Evolutionary conservation across 805 yeast genomes (phyloP).

Genomic region (Starmerella asiatica): DNA sequence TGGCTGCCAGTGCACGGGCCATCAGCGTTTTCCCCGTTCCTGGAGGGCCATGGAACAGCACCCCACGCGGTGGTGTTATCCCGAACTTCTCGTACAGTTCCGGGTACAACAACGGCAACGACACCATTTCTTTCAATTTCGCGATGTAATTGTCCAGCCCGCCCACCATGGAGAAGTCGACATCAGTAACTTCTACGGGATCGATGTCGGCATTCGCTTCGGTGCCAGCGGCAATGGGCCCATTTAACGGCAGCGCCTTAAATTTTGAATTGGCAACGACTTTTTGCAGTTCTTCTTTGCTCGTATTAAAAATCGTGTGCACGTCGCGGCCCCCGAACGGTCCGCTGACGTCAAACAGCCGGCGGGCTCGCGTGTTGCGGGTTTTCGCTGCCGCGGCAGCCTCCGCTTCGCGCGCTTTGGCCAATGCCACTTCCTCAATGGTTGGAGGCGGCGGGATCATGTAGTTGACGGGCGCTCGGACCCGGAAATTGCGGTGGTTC

Average conservation of each 20-base stretch:
- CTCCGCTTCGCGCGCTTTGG: conserved; percentile 9
- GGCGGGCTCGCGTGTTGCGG: conserved; percentile 31
- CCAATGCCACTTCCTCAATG: conserved; percentile 17
- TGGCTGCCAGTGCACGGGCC: conserved; percentile 95
- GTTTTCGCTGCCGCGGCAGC: background rate
- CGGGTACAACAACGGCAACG: conserved; percentile 82
- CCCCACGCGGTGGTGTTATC: conserved; percentile 95
- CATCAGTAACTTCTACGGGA: conserved; percentile 83
- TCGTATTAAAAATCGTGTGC: conserved; percentile 45
- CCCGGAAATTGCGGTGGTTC: conserved; percentile 14
- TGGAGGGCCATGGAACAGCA: conserved; percentile 95
- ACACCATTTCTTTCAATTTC: conserved; percentile 93
- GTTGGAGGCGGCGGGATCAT: conserved; percentile 22
- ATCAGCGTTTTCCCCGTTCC: conserved; percentile 97
- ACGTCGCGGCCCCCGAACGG: conserved; percentile 98
- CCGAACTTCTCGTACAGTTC: conserved; percentile 81
- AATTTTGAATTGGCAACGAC: background rate
- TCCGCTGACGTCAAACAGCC: conserved; percentile 86
- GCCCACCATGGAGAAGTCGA: conserved; percentile 74
- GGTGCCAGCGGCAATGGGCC: conserved; percentile 28
- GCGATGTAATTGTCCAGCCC: conserved; percentile 83
- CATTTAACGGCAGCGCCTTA: background rate
- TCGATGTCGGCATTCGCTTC: conserved; percentile 33
- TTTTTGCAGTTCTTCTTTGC: conserved; percentile 10
- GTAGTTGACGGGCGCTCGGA: conserved; percentile 21